phyloP scores from a whole-genome alignment of 495 filamentous ascomycete genomes.

The Daldinia decipiens region DNA sequence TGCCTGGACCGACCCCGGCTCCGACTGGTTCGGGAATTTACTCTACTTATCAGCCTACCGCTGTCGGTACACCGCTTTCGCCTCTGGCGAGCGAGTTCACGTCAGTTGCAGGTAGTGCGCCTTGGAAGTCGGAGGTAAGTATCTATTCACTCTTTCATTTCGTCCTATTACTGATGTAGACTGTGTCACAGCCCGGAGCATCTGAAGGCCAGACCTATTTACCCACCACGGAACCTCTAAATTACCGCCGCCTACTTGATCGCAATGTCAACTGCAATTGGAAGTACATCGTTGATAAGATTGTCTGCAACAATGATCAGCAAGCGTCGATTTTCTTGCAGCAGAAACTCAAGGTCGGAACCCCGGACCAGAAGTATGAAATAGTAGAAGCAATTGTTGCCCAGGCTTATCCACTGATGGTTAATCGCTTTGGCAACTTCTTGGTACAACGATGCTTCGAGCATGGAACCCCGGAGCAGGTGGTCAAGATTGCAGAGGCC shows the following conservation, averaged over 20 bases:
- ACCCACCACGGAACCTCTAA: slow-evolving; percentile 90
- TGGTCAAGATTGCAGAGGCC: slow-evolving; percentile 91
- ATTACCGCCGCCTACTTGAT: slow-evolving; percentile 94
- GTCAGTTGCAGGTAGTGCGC: slow-evolving; percentile 48
- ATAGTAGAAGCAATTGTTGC: slow-evolving; percentile 96
- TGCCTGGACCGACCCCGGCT: slow-evolving; percentile 44
- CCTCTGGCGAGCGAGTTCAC: slow-evolving; percentile 87
- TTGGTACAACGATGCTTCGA: slow-evolving; percentile 98
- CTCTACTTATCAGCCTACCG: slow-evolving; percentile 72
- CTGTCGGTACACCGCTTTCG: slow-evolving; percentile 83
- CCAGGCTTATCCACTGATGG: slow-evolving; percentile 95
- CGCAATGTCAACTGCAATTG: slow-evolving; percentile 98
- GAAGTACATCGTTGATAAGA: slow-evolving; percentile 99
- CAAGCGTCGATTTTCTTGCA: slow-evolving; percentile 98
- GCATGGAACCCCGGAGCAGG: slow-evolving; percentile 94
- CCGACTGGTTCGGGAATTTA: slow-evolving; percentile 61
- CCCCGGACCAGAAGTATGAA: slow-evolving; percentile 93
- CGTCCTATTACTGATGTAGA: slow-evolving; percentile 21
- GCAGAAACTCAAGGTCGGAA: slow-evolving; percentile 98
- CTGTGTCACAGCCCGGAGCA: slow-evolving; percentile 52
- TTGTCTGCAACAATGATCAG: slow-evolving; percentile 98
- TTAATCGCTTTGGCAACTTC: slow-evolving; percentile 98
- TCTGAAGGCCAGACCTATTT: slow-evolving; percentile 79
- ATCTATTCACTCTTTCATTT: not conserved
- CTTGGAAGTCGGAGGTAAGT: slow-evolving; percentile 66